Conservation (phyloP, 257 asterid species). For the Solanum pimpinellifolium region DNA sequence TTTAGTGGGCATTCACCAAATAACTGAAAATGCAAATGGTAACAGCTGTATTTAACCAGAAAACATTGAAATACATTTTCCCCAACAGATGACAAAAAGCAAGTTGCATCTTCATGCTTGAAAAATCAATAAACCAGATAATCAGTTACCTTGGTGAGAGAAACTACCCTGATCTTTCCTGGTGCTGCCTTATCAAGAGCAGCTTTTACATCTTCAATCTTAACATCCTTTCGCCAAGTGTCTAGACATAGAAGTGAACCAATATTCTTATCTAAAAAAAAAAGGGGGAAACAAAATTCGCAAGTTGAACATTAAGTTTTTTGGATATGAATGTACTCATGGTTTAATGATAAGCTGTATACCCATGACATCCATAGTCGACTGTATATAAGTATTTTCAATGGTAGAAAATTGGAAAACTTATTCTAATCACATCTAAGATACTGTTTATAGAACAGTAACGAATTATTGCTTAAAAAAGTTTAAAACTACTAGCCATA, state of each 20-base stretch:
- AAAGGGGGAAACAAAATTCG: background rate
- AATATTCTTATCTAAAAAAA: background rate
- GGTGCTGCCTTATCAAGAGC: slow-evolving; percentile 60
- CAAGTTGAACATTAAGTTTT: background rate
- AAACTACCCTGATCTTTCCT: slow-evolving; percentile 51
- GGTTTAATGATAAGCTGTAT: background rate
- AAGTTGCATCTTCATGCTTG: background rate
- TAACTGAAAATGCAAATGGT: background rate
- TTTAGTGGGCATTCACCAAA: background rate
- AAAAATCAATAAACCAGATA: background rate
- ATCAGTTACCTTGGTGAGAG: slow-evolving; percentile 69
- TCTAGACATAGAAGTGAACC: slow-evolving; percentile 25
- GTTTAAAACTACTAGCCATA: background rate
- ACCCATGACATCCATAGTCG: background rate
- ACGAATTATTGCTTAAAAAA: background rate
- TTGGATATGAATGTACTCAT: background rate
- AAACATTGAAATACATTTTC: background rate
- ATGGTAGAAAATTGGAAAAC: background rate
- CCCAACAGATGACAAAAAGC: background rate
- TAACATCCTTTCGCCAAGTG: slow-evolving; percentile 86
- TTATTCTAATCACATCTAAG: background rate
- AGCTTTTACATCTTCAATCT: slow-evolving; percentile 44
- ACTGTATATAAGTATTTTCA: background rate
- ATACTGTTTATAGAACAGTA: background rate
- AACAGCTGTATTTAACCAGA: background rate